Percentiles rank a stretch among this genome's conserved stretches.
Evolutionary conservation across 2,329 filamentous ascomycete species (phyloP).

Genomic region (Myriosclerotinia scirpicola): DNA sequence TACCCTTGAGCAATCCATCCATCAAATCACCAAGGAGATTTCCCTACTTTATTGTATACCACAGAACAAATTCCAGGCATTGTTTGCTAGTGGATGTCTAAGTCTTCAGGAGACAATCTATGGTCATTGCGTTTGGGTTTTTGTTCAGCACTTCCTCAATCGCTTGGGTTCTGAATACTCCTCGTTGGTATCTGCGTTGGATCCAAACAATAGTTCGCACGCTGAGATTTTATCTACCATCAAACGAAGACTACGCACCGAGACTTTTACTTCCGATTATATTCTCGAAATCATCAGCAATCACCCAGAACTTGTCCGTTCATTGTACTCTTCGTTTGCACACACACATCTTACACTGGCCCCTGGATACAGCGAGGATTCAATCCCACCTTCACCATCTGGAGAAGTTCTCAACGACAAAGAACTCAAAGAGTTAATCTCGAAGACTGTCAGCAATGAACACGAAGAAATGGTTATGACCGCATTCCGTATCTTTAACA

Average conservation of each 20-base stretch:
- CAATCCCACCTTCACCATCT: slow-evolving; percentile 55
- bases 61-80: slow-evolving; percentile 89
- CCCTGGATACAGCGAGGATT: slow-evolving; percentile 52
- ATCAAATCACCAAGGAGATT: slow-evolving; percentile 98
- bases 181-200: slow-evolving; percentile 77
- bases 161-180: slow-evolving; percentile 85
- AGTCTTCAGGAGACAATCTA: slow-evolving; percentile 97
- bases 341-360: slow-evolving; percentile 70
- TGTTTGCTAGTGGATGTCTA: slow-evolving; percentile 82
- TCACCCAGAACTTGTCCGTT: slow-evolving; percentile 83
- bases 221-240: slow-evolving; percentile 84
- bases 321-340: slow-evolving; percentile 88
- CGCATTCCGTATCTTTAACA: slow-evolving; percentile 95
- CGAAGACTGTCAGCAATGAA: slow-evolving; percentile 81
- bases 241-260: slow-evolving; percentile 90
- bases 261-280: slow-evolving; percentile 98
- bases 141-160: slow-evolving; percentile 97
- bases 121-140: slow-evolving; percentile 96
- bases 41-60: slow-evolving; percentile 97
- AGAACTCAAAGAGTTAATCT: slow-evolving; percentile 73
- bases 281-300: slow-evolving; percentile 95
- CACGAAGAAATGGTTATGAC: slow-evolving; percentile 98
- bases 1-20: slow-evolving; percentile 89
- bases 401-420: slow-evolving; percentile 72
- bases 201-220: slow-evolving; percentile 78